Evolutionary conservation across 345 rosid species (phyloP), one percentile per base, ranked within the genome.

Genomic region (Arabidopsis suecica): DNA sequence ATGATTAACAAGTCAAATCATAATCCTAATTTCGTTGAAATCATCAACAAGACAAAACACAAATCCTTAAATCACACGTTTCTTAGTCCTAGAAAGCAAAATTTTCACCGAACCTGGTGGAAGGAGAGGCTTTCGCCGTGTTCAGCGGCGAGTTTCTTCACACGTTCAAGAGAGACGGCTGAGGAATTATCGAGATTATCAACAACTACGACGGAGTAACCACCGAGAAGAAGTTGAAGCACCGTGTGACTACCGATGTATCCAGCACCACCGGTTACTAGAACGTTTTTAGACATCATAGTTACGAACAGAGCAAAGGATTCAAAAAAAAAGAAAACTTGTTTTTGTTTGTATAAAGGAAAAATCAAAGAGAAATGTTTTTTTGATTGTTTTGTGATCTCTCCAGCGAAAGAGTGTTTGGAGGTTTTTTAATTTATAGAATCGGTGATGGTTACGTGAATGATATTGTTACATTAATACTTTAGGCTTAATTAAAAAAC

Each of bases 161-260:
- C 95, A 53, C 94, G 82, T 6, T 77, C 13, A 33, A 94, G 68
- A 13, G 96, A 86, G 32, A 84, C 71, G 12, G 51, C 81, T 4
- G 93, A 88, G 50, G 97, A 73, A 73, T 94, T 91, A 32, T 91
- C 90, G 62, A 94, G 93, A 78, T 88, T 94, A 76, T 94, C 98
- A 16, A 90, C 85, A 44, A 90, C 96, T 4, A 84, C 89, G 70
- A 67, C 79, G 36, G 68, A 80, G 86, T 84, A 88, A 20, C 95
- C 95, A 33, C 83, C 89, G 18, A 54, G 51, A 2, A 94, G 89
- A 25, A 94, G 75, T 83, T 94, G 98, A 68, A 94, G 91, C 61
- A 91, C 98, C 6, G 98, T 94, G 85, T 94, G 98, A 71, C 89
- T 91, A 2, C 98, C 97, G 61, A 91, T 94, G 74, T 89, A 94